Conservation (phyloP, 768 basidiomycete genomes). For the Lactarius akahatsu region DNA sequence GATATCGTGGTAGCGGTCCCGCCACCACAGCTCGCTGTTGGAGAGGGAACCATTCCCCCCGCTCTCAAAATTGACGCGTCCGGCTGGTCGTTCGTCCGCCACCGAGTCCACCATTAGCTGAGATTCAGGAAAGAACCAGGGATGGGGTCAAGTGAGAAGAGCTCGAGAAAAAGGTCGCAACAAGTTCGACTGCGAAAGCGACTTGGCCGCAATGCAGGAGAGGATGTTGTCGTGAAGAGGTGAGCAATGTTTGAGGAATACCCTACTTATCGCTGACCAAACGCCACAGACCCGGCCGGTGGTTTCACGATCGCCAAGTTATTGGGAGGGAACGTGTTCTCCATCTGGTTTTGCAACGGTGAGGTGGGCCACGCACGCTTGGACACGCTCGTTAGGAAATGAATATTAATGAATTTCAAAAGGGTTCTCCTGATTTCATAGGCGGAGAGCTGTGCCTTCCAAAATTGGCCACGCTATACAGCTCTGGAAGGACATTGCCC, state of each 20-base stretch:
- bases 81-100: neutral
- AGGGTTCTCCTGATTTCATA: too few species aligned
- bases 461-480: too few species aligned
- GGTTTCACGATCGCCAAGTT: too few species aligned
- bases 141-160: neutral
- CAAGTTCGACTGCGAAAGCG: neutral
- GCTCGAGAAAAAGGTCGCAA: neutral
- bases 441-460: too few species aligned
- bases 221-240: neutral
- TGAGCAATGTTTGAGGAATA: neutral
- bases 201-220: neutral
- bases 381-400: too few species aligned
- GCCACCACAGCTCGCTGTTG: conserved; percentile 20
- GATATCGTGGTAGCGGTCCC: conserved; percentile 12
- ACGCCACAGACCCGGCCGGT: too few species aligned
- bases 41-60: conserved; percentile 10
- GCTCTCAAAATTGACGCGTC: neutral
- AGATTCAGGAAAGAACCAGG: neutral
- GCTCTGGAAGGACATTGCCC: too few species aligned
- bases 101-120: neutral
- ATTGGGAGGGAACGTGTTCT: too few species aligned
- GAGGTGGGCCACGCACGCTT: too few species aligned
- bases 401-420: too few species aligned
- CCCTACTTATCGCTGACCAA: too few species aligned
- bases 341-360: too few species aligned